Percentiles rank a stretch among this genome's conserved stretches.
Evolutionary conservation across 1,284 basidiomycete genomes (phyloP).

Genomic region (Exobasidium rhododendri): DNA sequence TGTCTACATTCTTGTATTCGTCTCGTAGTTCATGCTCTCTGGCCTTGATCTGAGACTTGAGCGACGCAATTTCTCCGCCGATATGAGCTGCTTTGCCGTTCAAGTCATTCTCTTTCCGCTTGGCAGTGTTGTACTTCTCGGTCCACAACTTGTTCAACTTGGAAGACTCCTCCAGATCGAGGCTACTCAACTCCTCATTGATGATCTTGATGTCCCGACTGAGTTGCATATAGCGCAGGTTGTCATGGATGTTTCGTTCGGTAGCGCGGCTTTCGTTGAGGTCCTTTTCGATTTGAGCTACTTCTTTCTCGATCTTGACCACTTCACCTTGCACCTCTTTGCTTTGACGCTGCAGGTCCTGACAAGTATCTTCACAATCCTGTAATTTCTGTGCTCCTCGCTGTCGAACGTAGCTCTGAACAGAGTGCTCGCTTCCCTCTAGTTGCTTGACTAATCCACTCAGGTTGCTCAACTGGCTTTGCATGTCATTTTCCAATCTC

Average conservation of each 20-base stretch:
- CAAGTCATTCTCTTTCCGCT: conserved; percentile 69
- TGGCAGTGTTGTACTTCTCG: conserved; percentile 68
- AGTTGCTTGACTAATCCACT: conserved; percentile 38
- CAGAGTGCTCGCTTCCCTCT: conserved; percentile 22
- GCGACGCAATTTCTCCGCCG: conserved; percentile 43
- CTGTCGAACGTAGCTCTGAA: conserved; percentile 26
- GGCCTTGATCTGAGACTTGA: conserved; percentile 52
- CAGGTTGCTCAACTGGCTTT: conserved; percentile 42
- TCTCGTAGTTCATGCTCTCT: conserved; percentile 69
- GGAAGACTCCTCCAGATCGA: conserved; percentile 41
- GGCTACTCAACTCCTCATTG: conserved; percentile 67
- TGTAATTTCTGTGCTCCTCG: conserved; percentile 31
- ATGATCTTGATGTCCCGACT: conserved; percentile 67
- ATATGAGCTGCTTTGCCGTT: conserved; percentile 63
- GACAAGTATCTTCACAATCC: conserved; percentile 32
- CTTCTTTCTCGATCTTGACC: conserved; percentile 31
- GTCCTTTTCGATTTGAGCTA: conserved; percentile 47
- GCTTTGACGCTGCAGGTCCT: conserved; percentile 43
- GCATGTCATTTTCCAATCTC: conserved; percentile 61
- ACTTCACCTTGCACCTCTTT: conserved; percentile 25
- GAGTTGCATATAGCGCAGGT: conserved; percentile 73
- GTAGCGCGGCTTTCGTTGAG: conserved; percentile 55
- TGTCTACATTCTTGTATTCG: conserved; percentile 83
- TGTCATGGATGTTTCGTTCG: conserved; percentile 72
- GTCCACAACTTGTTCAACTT: conserved; percentile 69